Base-by-base conservation (phyloP, 176 grass and related monocot genomes). In the Rhynchospora pubera region DNA sequence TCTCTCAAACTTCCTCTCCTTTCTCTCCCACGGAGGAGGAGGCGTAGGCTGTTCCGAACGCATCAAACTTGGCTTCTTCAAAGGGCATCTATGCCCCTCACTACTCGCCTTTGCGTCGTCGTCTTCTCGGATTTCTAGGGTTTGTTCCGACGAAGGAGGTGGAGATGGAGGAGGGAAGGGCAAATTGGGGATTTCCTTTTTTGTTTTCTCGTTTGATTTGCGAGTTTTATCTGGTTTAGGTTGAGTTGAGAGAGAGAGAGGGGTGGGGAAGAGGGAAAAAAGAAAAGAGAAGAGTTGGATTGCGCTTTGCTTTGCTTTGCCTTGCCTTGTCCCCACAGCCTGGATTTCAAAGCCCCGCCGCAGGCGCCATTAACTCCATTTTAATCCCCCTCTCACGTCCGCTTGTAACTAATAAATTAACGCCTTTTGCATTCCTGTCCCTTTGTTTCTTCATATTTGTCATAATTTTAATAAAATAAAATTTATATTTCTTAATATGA, bases 261-360 rank as follows among this genome's bases (percentile, higher is more conserved):
- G 30, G 30, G 43, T 10, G 44, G 12, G 47, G 14, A 18, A 26
- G 45, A 13, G 61, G 61, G 79, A 65, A 65, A 82, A 66, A 82
- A 51, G 8, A 66, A 82, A 51, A 4, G 78, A 4, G 21, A 34
- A 22, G 14, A 15, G 79, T 28, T 9, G 62, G 59, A 52, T 82
- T 82, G 79, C n/a, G n/a, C n/a, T n/a, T n/a, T n/a, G n/a, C n/a
- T n/a, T n/a, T n/a, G 79, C 34, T 82, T 79, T 61, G 79, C 57
- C 14, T 65, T 82, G 79, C 24, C 13, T 79, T 78, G 75, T 16
- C 55, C 77, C 42, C 61, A 82, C 79, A 82, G 79, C 12, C 79
- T 82, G 79, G 79, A 82, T 65, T 75, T 74, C 83, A 76, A 85
- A 47, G 50, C 43, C 69, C 53, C 57, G 83, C 83, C 83, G 83